These are phyloP conservation scores for Tulasnella sp. DNA, from an alignment of 768 basidiomycete species.

Conservation along the genomic window DNA sequence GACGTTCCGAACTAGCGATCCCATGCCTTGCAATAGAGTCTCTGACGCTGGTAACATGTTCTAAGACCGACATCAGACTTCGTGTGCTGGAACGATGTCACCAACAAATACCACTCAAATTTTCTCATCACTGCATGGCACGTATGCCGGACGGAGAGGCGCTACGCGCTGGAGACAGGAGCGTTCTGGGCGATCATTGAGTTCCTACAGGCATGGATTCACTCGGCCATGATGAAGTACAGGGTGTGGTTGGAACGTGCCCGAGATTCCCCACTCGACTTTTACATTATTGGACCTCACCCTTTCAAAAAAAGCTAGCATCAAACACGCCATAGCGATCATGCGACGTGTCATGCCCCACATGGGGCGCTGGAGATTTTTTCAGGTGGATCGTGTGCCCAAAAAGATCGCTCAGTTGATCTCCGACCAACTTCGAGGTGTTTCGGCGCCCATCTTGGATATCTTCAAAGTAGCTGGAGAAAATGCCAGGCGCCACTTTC, in stretches of 20 bases:
- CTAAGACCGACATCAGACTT: too few species aligned
- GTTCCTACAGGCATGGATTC: not conserved
- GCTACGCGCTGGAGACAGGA: not conserved
- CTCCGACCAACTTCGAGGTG: conserved; percentile 58
- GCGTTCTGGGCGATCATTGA: not conserved
- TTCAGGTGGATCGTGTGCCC: not conserved
- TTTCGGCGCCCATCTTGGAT: too few species aligned
- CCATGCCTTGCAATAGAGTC: too few species aligned
- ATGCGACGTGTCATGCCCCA: not conserved
- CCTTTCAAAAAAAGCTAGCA: not conserved
- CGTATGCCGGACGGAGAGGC: conserved; percentile 10
- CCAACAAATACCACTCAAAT: not conserved
- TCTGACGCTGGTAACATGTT: too few species aligned
- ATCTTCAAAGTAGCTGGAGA: conserved; percentile 61
- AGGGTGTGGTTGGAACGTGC: not conserved
- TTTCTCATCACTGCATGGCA: not conserved
- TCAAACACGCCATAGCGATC: not conserved
- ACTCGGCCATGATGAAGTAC: not conserved
- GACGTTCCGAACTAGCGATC: too few species aligned
- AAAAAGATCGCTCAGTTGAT: conserved; percentile 53
- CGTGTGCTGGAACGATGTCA: not conserved
- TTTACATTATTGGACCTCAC: not conserved
- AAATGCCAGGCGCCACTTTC: conserved; percentile 48
- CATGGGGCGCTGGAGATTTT: conserved; percentile 45
- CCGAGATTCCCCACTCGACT: not conserved